Base-by-base conservation (phyloP, 1,139 yeast genomes). In the Yamadazyma songkhlaensis region DNA sequence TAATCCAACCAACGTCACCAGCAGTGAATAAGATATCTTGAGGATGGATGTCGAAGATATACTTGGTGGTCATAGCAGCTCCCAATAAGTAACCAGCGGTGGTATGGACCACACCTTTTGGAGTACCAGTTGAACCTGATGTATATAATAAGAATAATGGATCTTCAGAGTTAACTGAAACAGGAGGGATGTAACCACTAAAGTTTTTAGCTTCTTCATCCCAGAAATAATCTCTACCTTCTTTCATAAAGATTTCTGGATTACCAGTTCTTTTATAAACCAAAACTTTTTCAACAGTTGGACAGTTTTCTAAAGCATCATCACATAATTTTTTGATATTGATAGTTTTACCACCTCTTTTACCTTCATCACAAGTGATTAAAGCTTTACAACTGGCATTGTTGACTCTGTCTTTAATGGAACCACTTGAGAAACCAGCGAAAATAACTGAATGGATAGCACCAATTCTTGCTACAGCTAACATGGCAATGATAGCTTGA, bases 1-100 rank as follows among this genome's bases (percentile, higher is more conserved):
- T 92, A 60, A 92, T 92, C 98, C 98, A 92, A 62, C 98, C 98
- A 38, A 92, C 96, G 64, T 92, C 98, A 62, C 97, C 97, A 38
- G 97, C 97, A 37, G 97, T 90, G 74, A 92, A 92, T 45, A 92
- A 72, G 38, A 85, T 77, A 63, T 92, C 98, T 53, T 85, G 84
- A 38, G 82, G 79, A 60, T 88, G 96, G 41, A 92, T 76, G 63
- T 94, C 98, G 60, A 92, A 92, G 41, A 90, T 86, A 64, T 90
- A 92, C 64, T 84, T 86, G 42, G 97, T 87, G 41, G 97, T 88
- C 67, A 90, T 69, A 38, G 96, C 95, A 33, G 97, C 97, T 48
- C 97, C 97, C 50, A 92, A 74, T 51, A 92, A 75, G 71, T 84
- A 92, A 46, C 97, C 97, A 55, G 85, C 97, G 44, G 97, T 90